phyloP scores from a whole-genome alignment of 2,329 filamentous ascomycete species.

The Penicillium sp. region DNA sequence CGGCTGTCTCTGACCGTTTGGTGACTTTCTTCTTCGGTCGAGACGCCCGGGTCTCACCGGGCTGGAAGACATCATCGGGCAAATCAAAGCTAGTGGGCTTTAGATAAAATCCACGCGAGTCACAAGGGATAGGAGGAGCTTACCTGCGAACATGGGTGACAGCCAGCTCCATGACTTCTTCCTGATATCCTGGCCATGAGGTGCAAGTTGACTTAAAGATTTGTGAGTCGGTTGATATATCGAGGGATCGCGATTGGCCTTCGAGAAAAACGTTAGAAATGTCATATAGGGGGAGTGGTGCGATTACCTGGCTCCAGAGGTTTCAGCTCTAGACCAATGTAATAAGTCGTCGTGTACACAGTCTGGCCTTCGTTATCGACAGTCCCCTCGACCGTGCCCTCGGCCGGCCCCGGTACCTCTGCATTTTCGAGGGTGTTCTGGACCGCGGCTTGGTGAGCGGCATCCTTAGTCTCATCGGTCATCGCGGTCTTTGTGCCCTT shows the following conservation, averaged over 20 bases:
- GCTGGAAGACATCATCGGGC: constrained; percentile 76
- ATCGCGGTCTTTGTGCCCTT: constrained; percentile 44
- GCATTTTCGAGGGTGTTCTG: constrained; percentile 38
- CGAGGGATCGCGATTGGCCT: constrained; percentile 43
- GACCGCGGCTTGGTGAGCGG: constrained; percentile 43
- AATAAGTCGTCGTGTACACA: constrained; percentile 84
- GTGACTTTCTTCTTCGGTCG: constrained; percentile 49
- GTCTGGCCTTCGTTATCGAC: constrained; percentile 37
- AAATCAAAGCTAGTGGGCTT: constrained; percentile 60
- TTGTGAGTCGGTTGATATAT: constrained; percentile 64
- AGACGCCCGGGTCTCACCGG: constrained; percentile 63
- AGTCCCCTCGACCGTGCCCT: constrained; percentile 26
- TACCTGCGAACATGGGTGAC: constrained; percentile 82
- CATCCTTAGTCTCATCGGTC: constrained; percentile 45
- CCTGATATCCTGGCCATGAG: constrained; percentile 64
- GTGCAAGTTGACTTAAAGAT: constrained; percentile 79
- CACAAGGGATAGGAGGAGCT: constrained; percentile 28
- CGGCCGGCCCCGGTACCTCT: constrained; percentile 29
- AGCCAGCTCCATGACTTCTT: constrained; percentile 66
- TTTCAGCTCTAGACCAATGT: constrained; percentile 76
- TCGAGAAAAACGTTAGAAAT: constrained; percentile 22
- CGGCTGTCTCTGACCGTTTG: constrained; percentile 29
- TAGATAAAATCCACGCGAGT: constrained; percentile 12
- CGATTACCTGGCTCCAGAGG: constrained; percentile 61
- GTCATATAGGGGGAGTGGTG: constrained; percentile 12